These are phyloP conservation scores for Colletotrichum sp. DNA, from an alignment of 2,329 filamentous ascomycete genomes.

Conservation along the genomic window DNA sequence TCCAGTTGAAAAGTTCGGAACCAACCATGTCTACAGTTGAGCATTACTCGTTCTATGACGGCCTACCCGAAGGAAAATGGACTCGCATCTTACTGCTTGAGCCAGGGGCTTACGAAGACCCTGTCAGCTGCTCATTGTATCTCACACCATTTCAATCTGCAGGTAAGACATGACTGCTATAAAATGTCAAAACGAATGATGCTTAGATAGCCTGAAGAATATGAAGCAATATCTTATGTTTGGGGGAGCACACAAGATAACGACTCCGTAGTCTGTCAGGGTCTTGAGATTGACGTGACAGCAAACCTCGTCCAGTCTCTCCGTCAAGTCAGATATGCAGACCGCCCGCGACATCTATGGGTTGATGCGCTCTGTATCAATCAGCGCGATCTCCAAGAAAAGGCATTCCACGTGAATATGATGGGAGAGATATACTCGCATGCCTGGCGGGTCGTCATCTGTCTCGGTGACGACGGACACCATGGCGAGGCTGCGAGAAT, in stretches of 20 bases:
- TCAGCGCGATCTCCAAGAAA: background rate
- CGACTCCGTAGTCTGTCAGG: background rate
- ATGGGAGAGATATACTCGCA: background rate
- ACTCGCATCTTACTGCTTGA: background rate
- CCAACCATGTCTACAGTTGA: background rate
- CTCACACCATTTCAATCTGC: background rate
- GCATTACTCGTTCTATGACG: background rate
- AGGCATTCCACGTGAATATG: background rate
- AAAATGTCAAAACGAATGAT: background rate
- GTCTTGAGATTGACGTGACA: background rate
- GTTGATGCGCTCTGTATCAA: background rate
- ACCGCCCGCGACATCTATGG: background rate
- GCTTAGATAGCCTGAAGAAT: fast-evolving
- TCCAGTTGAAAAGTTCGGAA: background rate
- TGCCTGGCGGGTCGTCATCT: background rate
- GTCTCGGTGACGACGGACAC: background rate
- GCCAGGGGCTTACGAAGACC: background rate
- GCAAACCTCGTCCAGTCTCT: background rate
- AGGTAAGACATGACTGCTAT: background rate
- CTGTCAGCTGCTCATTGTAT: background rate
- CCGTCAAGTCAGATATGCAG: background rate
- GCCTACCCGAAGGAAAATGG: background rate
- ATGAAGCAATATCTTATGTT: background rate
- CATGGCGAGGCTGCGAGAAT: background rate
- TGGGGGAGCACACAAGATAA: background rate